Conservation (phyloP, 768 basidiomycete species). For the Suillus americanus region DNA sequence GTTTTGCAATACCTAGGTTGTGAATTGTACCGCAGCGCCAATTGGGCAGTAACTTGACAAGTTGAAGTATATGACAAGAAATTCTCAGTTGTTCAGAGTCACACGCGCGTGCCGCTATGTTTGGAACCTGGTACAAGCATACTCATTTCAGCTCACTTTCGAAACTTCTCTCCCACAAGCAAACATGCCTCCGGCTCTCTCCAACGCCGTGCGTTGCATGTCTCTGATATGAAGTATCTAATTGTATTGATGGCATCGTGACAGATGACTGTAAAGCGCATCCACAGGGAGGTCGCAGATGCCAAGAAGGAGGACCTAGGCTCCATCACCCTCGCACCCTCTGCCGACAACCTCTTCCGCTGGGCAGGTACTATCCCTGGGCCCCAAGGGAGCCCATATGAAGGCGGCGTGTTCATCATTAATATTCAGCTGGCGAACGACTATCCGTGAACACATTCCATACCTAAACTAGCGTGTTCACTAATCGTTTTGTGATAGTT, state of each 20-base stretch:
- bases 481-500: slow-evolving; percentile 41
- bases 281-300: slow-evolving; percentile 80
- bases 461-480: slow-evolving; percentile 5
- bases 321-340: slow-evolving; percentile 63
- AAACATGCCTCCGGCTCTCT: slow-evolving; percentile 26
- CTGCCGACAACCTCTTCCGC: slow-evolving; percentile 60
- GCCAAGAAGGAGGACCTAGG: slow-evolving; percentile 83
- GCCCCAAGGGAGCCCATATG: slow-evolving; percentile 80
- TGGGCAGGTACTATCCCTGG: slow-evolving; percentile 83
- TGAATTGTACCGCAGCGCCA: background rate
- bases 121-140: background rate
- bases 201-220: slow-evolving; percentile 22
- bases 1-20: background rate
- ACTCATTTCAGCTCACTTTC: background rate
- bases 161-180: background rate
- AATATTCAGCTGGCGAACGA: slow-evolving; percentile 66
- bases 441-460: slow-evolving; percentile 63
- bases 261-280: slow-evolving; percentile 75
- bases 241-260: background rate
- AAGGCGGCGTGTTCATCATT: slow-evolving; percentile 72
- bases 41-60: too few species aligned
- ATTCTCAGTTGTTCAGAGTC: background rate
- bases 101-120: background rate
- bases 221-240: too few species aligned
- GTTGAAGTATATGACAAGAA: background rate